phyloP scores from a whole-genome alignment of 2,329 filamentous ascomycete genomes.

The Huntiella moniliformis region DNA sequence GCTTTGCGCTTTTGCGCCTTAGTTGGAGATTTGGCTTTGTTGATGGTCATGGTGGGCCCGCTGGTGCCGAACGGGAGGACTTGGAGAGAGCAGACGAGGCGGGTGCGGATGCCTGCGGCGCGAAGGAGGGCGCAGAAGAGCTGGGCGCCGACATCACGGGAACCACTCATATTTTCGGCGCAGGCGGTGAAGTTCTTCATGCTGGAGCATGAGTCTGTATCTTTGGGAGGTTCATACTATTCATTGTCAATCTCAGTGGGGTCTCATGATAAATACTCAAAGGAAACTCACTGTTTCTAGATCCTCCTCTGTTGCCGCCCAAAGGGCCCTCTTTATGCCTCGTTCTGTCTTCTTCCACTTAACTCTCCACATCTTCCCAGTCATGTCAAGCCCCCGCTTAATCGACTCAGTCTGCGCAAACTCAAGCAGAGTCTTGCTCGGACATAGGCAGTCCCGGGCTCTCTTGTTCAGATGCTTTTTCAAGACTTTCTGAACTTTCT shows the following conservation, averaged over 20 bases:
- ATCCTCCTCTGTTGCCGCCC: constrained; percentile 50
- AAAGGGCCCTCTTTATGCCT: constrained; percentile 51
- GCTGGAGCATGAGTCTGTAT: constrained; percentile 50
- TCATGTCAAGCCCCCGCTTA: constrained; percentile 57
- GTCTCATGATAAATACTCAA: background rate
- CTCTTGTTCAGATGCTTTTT: constrained; percentile 47
- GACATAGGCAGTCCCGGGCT: constrained; percentile 48
- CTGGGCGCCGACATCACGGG: constrained; percentile 76
- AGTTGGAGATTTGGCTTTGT: constrained; percentile 18
- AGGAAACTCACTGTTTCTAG: constrained; percentile 33
- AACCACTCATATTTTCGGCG: constrained; percentile 54
- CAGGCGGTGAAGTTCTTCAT: constrained; percentile 54
- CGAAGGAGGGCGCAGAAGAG: constrained; percentile 77
- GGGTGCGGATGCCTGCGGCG: constrained; percentile 58
- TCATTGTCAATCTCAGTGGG: constrained; percentile 14
- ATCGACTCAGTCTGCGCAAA: constrained; percentile 61
- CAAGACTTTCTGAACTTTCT: constrained; percentile 45
- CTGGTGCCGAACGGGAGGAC: constrained; percentile 48
- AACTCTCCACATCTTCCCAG: constrained; percentile 45
- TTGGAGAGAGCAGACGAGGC: constrained; percentile 82
- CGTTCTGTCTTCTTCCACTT: constrained; percentile 53
- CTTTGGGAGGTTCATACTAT: constrained; percentile 37
- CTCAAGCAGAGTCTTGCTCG: constrained; percentile 47
- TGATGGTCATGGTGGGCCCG: constrained; percentile 27
- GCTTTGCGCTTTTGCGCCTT: constrained; percentile 14